These are phyloP conservation scores for Didymosphaeria variabile DNA, from an alignment of 2,329 filamentous ascomycete genomes.

Conservation along the genomic window DNA sequence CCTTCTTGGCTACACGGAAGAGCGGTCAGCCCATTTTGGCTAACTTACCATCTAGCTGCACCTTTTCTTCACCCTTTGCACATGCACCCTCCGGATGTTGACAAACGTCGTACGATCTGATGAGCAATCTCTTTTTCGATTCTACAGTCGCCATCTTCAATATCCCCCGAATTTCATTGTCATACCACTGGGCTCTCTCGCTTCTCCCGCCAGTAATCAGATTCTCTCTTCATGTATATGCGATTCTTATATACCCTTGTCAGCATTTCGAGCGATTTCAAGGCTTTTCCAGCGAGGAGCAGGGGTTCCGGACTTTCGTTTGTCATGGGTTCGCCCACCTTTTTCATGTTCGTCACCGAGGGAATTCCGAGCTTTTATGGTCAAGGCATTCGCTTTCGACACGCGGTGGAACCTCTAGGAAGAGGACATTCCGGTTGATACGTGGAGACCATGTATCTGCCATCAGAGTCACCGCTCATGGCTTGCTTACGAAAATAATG, in stretches of 20 bases:
- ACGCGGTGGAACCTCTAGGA: no score
- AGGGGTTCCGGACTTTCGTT: not conserved
- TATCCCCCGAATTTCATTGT: not conserved
- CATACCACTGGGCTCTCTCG: not conserved
- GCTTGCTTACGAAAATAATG: not conserved
- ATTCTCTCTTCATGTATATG: slow-evolving; percentile 1
- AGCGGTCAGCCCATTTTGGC: not conserved
- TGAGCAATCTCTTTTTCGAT: not conserved
- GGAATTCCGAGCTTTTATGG: not conserved
- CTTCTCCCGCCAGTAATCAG: not conserved
- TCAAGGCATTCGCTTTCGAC: no score
- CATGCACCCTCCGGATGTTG: not conserved
- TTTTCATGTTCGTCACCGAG: not conserved
- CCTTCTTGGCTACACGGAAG: not conserved
- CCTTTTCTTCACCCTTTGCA: slow-evolving; percentile 3
- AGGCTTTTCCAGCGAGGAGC: not conserved
- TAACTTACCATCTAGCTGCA: slow-evolving; percentile 7
- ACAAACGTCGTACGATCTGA: slow-evolving; percentile 1
- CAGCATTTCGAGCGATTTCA: slow-evolving; percentile 7
- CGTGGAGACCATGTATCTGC: not conserved
- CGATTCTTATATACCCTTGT: slow-evolving; percentile 6
- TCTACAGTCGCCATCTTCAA: not conserved
- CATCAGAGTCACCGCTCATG: not conserved
- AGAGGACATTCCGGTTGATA: not conserved
- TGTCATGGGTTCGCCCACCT: not conserved